Base-by-base conservation (phyloP, 2,329 filamentous ascomycete genomes). In the Stachybotrys chartarum region DNA sequence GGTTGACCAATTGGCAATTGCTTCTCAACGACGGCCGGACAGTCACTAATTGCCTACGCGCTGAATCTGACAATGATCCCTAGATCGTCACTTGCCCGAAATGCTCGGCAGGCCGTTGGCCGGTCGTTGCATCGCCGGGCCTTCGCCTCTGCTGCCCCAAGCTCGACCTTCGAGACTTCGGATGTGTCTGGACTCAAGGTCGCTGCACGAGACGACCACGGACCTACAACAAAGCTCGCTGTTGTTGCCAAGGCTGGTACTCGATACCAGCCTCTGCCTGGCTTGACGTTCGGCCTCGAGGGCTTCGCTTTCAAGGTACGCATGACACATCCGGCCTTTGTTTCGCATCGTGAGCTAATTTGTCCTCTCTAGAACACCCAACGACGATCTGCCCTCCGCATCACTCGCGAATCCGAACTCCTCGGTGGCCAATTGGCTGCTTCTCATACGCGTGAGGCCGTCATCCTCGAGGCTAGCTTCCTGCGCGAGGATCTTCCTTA, bases 251-350 rank as follows among this genome's bases (percentile, higher is more conserved):
- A 96, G 81, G 94, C 91, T 60, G 94, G 94, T 68, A 95, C 93
- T 61, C 83, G 94, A 74, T 97, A 93, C 76, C 87, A 99, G 80
- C 84, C 90, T 61, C 81, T 89, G 63, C 94, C 94, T 60, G 94
- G 94, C 62, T 82, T 97, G 73, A 88, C 93, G 61, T 88, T 92
- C 70, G 93, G 88, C 57, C 83, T 99, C 63, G 89, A 94, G 79
- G 89, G 91, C 73, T 99, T 95, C 79, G 93, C 95, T 62, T 99
- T 97, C 85, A 96, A 96, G 90, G 94, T 91, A 56, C 32, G 54
- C 63, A 58, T 53, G 24, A 24, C 24, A 44, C 51, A 51, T 55
- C 30, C 52, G 56, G 50, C 54, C 56, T 49, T 53, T 58, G 12
- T 58, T 46, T 56, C 53, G 52, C 53, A 54, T 55, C 58, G 59